A percentile compares a stretch with the other conserved stretches of the same genome.
These are phyloP conservation scores for Boletus smithii DNA, from an alignment of 1,284 basidiomycete genomes.

Conservation along the genomic window DNA sequence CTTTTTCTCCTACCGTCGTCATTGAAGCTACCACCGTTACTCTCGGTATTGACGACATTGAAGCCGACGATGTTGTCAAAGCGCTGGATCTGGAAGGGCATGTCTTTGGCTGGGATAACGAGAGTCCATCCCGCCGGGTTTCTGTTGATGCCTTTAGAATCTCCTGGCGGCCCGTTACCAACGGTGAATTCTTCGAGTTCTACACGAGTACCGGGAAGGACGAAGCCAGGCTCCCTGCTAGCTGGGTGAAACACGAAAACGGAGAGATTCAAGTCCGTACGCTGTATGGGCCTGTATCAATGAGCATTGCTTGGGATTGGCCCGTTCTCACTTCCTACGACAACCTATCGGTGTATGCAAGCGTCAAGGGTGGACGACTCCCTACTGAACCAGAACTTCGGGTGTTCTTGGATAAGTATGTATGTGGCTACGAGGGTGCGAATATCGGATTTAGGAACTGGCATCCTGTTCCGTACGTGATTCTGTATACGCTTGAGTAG, in stretches of 20 bases:
- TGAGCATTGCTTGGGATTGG: constrained; percentile 81
- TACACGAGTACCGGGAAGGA: constrained; percentile 42
- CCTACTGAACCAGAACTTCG: constrained; percentile 89
- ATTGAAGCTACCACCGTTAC: constrained; percentile 61
- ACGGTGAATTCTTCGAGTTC: constrained; percentile 71
- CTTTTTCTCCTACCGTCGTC: constrained; percentile 43
- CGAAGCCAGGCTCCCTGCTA: constrained; percentile 49
- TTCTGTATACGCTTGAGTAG: background rate
- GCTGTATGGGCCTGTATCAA: constrained; percentile 79
- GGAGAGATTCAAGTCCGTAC: constrained; percentile 70
- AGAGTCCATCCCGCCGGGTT: constrained; percentile 67
- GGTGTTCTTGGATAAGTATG: constrained; percentile 70
- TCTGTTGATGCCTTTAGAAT: constrained; percentile 66
- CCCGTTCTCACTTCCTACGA: constrained; percentile 82
- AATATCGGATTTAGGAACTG: constrained; percentile 91
- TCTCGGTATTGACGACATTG: constrained; percentile 85
- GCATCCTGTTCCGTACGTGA: constrained; percentile 84
- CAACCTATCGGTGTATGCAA: constrained; percentile 78
- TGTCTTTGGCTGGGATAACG: constrained; percentile 96
- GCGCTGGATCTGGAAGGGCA: constrained; percentile 48
- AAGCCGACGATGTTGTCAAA: constrained; percentile 58
- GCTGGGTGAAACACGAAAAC: constrained; percentile 56
- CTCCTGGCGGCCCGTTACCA: constrained; percentile 83
- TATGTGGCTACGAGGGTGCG: constrained; percentile 66
- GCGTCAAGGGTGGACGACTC: constrained; percentile 82